Evolutionary conservation across 305 asterid species (phyloP).

Genomic region (Salvia sclarea): DNA sequence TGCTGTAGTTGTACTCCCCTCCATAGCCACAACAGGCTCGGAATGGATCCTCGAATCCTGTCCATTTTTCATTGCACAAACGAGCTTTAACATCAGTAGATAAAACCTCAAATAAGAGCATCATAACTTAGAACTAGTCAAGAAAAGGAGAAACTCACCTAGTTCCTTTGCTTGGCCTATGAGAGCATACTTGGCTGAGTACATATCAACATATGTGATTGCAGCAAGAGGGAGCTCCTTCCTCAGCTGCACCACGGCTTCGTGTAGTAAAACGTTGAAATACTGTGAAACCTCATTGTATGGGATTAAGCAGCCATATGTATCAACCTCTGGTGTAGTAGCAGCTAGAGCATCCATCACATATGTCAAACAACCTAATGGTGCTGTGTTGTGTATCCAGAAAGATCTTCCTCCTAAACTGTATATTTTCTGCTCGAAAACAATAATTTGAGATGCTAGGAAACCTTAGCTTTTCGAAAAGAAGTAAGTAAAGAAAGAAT

Average conservation of each 20-base stretch:
- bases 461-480: neutral
- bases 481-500: too few species aligned
- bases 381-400: slow-evolving; percentile 84
- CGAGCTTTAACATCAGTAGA: neutral
- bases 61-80: slow-evolving; percentile 8
- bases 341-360: slow-evolving; percentile 47
- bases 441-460: neutral
- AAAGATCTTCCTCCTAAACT: slow-evolving; percentile 59
- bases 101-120: neutral
- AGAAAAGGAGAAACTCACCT: slow-evolving; percentile 39
- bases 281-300: slow-evolving; percentile 61
- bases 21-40: slow-evolving; percentile 78
- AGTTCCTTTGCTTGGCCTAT: slow-evolving; percentile 55
- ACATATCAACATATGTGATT: slow-evolving; percentile 64
- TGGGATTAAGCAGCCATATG: slow-evolving; percentile 57
- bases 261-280: slow-evolving; percentile 57
- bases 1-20: slow-evolving; percentile 67
- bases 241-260: slow-evolving; percentile 42
- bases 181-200: slow-evolving; percentile 58
- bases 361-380: slow-evolving; percentile 70
- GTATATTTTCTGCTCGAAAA: slow-evolving; percentile 42
- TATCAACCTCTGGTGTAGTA: slow-evolving; percentile 54
- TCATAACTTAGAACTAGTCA: neutral
- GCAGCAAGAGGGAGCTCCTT: slow-evolving; percentile 68
- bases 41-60: slow-evolving; percentile 73